Evolutionary conservation across 2,329 filamentous ascomycete genomes (phyloP).

Genomic region (Penicillium crustosum): DNA sequence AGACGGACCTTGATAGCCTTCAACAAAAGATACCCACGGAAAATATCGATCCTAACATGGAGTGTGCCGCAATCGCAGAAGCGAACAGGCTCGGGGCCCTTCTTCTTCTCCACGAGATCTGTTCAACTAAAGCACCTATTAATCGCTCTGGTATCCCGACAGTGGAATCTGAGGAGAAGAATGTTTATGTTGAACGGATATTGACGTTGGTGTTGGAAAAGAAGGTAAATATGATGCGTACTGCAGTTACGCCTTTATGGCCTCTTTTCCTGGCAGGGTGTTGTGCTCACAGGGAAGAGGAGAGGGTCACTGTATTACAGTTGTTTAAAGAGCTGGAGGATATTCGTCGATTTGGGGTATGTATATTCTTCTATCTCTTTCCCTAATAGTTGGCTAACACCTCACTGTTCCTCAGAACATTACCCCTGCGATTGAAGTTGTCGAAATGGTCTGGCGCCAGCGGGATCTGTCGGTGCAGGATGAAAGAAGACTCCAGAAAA

Average conservation of each 20-base stretch:
- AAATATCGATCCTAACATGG: constrained; percentile 8
- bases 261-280: constrained; percentile 31
- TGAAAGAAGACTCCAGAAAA: constrained; percentile 15
- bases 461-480: constrained; percentile 25
- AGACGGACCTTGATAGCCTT: constrained; percentile 10
- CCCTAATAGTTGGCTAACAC: background rate
- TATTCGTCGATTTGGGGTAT: constrained; percentile 26
- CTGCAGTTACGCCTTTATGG: constrained; percentile 29
- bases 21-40: constrained; percentile 13
- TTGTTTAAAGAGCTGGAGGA: constrained; percentile 25
- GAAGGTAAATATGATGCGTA: constrained; percentile 23
- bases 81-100: constrained; percentile 26
- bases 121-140: constrained; percentile 3
- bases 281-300: constrained; percentile 23
- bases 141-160: background rate
- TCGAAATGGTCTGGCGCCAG: constrained; percentile 33
- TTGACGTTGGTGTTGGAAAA: constrained; percentile 18
- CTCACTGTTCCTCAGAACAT: constrained; percentile 21
- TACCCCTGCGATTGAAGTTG: constrained; percentile 25
- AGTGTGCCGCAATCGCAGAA: constrained; percentile 27
- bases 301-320: constrained; percentile 23
- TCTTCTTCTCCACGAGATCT: constrained; percentile 24
- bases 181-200: constrained; percentile 18
- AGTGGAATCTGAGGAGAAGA: constrained; percentile 3
- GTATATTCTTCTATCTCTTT: background rate